Base-by-base conservation (phyloP, 176 grass and related monocot genomes). In the Tillandsia leiboldiana region DNA sequence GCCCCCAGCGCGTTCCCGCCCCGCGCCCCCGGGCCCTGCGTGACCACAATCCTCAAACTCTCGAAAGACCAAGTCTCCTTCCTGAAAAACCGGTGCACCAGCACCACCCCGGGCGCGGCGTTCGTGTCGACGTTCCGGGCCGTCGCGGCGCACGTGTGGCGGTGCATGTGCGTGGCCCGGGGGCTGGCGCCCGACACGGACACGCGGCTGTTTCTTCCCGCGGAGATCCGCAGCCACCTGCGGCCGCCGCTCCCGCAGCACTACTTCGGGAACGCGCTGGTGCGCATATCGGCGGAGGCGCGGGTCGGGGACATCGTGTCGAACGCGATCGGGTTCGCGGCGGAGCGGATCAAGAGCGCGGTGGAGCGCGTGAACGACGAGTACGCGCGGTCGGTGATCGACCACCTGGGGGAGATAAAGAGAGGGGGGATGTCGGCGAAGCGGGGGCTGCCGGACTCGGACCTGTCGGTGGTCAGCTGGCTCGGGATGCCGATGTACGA, bases 401-500 rank as follows among this genome's bases (percentile, higher is more conserved):
- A 76, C 14, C 42, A 68, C 12, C 26, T 76, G 2, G 73, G 47
- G 22, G 13, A n/a, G 49, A 15, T 17, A 8, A 48, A 13, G 15
- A 6, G 17, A 10, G 50, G 20, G 29, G 51, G 24, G 12, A 70
- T 20, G 24, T 20, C 50, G 64, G 27, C 64, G 26, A 68, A 68
- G 48, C 14, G 64, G 50, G 66, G 13, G 5, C 28, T 49, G 12
- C 63, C 12, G n/a, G 14, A 17, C 18, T 49, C 74, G 3, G 20
- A 52, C 17, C 10, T 77, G 0, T 14, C 14, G 8, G 11, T 68
- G 1, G 61, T 51, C 13, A 77, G 74, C 66, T 77, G 74, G 74
- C 10, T 53, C 33, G 53, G 76, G n/a, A 15, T 79, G n/a, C 53
- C 67, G 20, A 71, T 66, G 49, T 15, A 79, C 59, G 53, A 72